These are phyloP conservation scores for Bisporella sp. DNA, from an alignment of 2,329 filamentous ascomycete species.

Conservation along the genomic window DNA sequence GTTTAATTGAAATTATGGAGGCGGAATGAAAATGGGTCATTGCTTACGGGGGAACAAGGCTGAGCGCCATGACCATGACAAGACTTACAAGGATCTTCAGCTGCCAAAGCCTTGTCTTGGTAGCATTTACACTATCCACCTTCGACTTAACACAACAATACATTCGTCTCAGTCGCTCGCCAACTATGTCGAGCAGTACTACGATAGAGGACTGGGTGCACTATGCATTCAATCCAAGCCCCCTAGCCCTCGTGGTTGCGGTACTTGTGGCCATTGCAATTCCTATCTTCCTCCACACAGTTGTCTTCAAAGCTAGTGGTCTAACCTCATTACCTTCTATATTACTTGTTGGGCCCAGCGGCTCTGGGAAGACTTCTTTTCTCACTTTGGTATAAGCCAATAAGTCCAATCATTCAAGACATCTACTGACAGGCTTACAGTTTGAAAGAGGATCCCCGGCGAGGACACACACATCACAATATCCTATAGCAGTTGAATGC, in stretches of 20 bases:
- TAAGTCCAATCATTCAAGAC: background rate
- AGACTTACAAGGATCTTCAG: too few species aligned
- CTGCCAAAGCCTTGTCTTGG: too few species aligned
- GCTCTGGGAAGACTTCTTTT: conserved; percentile 81
- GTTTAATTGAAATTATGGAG: too few species aligned
- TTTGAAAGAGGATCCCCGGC: conserved; percentile 46
- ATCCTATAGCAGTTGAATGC: conserved; percentile 48
- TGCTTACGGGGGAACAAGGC: too few species aligned
- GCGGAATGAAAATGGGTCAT: too few species aligned
- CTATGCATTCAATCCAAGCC: conserved; percentile 46
- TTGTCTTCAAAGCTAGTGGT: conserved; percentile 59
- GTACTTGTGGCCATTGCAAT: conserved; percentile 62
- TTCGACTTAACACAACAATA: too few species aligned
- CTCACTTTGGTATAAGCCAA: conserved; percentile 58
- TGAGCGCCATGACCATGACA: too few species aligned
- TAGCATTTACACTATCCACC: too few species aligned
- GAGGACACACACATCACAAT: conserved; percentile 53
- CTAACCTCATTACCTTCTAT: conserved; percentile 68
- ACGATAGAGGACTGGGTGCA: conserved; percentile 33
- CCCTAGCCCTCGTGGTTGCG: conserved; percentile 59
- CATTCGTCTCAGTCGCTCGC: too few species aligned
- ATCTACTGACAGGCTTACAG: conserved; percentile 13
- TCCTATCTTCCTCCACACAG: conserved; percentile 70
- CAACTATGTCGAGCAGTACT: too few species aligned
- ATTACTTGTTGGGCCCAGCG: conserved; percentile 73